phyloP scores from a whole-genome alignment of 495 filamentous ascomycete genomes.

The Penicillium bovifimosum region DNA sequence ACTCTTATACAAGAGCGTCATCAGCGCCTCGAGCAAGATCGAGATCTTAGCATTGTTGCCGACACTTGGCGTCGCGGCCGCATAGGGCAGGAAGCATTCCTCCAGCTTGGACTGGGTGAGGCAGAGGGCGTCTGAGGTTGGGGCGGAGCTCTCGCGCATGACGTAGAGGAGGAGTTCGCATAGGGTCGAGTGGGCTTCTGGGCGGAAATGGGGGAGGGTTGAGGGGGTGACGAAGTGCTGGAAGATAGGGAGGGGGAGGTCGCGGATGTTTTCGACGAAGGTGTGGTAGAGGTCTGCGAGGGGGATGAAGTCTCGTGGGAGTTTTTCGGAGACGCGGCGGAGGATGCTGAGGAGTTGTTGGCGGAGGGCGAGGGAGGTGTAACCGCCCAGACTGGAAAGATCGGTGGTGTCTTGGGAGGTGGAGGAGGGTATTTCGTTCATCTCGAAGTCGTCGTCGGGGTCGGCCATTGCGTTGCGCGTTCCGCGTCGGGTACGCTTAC shows the following conservation, averaged over 20 bases:
- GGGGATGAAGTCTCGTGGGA: conserved; percentile 43
- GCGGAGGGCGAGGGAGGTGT: conserved; percentile 56
- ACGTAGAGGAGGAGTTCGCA: conserved; percentile 58
- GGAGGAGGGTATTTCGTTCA: background rate
- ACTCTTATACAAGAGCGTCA: conserved; percentile 51
- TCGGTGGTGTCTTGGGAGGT: conserved; percentile 16
- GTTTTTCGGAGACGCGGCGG: conserved; percentile 39
- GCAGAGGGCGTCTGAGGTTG: conserved; percentile 39
- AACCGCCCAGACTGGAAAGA: conserved; percentile 42
- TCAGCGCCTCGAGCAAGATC: conserved; percentile 64
- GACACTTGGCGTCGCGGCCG: conserved; percentile 55
- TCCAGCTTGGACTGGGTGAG: conserved; percentile 58
- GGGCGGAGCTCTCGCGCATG: conserved; percentile 55
- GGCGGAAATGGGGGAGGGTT: conserved; percentile 41
- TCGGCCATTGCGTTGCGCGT: conserved; percentile 23
- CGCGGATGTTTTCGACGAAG: conserved; percentile 59
- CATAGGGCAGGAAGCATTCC: conserved; percentile 63
- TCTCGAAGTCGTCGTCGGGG: background rate
- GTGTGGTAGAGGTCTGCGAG: conserved; percentile 59
- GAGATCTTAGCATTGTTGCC: conserved; percentile 79
- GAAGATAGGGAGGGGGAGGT: conserved; percentile 65
- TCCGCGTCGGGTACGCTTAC: conserved; percentile 34
- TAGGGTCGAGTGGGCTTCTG: conserved; percentile 52
- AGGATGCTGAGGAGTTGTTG: conserved; percentile 57
- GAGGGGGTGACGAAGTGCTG: conserved; percentile 58